phyloP scores from a whole-genome alignment of 768 basidiomycete species.

The Lentinula lateritia region DNA sequence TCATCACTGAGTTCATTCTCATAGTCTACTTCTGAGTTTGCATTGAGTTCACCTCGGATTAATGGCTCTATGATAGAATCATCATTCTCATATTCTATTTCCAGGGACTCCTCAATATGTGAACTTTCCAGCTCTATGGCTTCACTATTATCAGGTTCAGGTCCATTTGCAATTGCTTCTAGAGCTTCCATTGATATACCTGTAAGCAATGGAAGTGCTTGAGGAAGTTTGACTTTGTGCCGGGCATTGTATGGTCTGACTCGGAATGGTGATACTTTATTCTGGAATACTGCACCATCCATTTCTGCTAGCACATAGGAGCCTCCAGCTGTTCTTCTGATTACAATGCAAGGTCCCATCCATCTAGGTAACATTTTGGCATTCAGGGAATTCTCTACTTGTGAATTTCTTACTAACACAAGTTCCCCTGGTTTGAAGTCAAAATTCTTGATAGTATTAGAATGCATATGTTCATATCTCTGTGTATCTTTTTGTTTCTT shows the following conservation, averaged over 20 bases:
- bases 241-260: constrained; percentile 2
- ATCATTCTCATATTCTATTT: background rate
- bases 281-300: background rate
- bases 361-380: constrained; percentile 14
- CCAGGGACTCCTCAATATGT: background rate
- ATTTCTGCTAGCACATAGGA: constrained; percentile 7
- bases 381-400: constrained; percentile 12
- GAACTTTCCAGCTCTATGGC: background rate
- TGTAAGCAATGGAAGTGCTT: background rate
- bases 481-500: no score
- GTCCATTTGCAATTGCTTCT: background rate
- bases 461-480: background rate
- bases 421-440: constrained; percentile 9
- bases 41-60: background rate
- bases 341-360: constrained; percentile 18
- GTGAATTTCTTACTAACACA: constrained; percentile 17
- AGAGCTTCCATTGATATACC: background rate
- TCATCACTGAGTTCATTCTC: no score
- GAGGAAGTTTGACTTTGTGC: background rate
- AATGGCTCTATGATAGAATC: background rate
- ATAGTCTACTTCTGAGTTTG: no score
- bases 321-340: constrained; percentile 10
- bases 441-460: constrained; percentile 17
- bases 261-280: constrained; percentile 2
- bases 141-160: background rate